phyloP scores from a whole-genome alignment of 2,329 filamentous ascomycete species.

The Escovopsis sp. region DNA sequence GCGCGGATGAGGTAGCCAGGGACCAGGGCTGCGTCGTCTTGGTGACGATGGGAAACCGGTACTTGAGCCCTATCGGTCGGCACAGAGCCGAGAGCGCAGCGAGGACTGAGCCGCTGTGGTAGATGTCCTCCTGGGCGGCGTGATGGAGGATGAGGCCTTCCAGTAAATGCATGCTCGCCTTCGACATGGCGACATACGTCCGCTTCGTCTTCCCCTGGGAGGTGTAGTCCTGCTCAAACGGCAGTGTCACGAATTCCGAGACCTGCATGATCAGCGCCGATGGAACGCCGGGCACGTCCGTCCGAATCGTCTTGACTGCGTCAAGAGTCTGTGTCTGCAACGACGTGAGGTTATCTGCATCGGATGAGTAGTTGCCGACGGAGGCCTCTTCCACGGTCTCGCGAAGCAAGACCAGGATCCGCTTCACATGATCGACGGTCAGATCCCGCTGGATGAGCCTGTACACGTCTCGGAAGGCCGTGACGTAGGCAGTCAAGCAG shows the following conservation, averaged over 20 bases:
- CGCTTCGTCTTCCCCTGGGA: constrained; percentile 34
- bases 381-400: constrained; percentile 57
- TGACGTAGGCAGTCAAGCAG: constrained; percentile 72
- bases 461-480: constrained; percentile 63
- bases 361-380: constrained; percentile 50
- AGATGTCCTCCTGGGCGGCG: constrained; percentile 49
- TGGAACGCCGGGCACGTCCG: constrained; percentile 48
- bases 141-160: constrained; percentile 44
- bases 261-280: constrained; percentile 54
- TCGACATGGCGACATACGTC: constrained; percentile 82
- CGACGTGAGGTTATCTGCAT: constrained; percentile 57
- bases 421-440: constrained; percentile 42
- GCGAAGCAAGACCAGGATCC: constrained; percentile 57
- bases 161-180: constrained; percentile 59
- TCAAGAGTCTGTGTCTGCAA: constrained; percentile 57
- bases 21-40: constrained; percentile 64
- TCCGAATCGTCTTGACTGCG: constrained; percentile 50
- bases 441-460: constrained; percentile 53
- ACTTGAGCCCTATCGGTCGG: constrained; percentile 63
- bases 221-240: constrained; percentile 35
- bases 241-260: constrained; percentile 55
- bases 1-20: constrained; percentile 54
- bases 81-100: constrained; percentile 51
- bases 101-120: constrained; percentile 50
- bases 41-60: constrained; percentile 56